Evolutionary conservation across 2,329 filamentous ascomycete genomes (phyloP), one percentile per base, ranked within the genome.

Genomic region (Graphium sp.): DNA sequence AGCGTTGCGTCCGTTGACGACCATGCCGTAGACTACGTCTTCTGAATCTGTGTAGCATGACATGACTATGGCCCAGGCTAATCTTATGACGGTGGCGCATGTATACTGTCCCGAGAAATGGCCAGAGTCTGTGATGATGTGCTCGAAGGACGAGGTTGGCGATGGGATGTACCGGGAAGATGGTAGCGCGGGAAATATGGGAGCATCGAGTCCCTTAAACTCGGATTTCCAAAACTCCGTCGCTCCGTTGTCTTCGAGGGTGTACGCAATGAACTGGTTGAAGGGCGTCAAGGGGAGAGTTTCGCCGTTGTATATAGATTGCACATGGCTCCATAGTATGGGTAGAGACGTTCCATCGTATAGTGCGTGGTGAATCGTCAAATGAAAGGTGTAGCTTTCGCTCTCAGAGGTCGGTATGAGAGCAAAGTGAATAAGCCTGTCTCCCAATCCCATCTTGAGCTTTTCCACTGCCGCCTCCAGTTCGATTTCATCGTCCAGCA

Each of bases 21-120:
- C 71, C 48, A 68, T 62, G 8, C 66, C 68, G 34, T 72, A 71
- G 10, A 71, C 50, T 5, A 72, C 52, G 32, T 73, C 67, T 13
- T 51, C 42, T 17, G 53, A 58, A 8, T 56, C 58, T 22, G 58
- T 58, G 41, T 72, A 70, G 20, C 57, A 50, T 0, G 63, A 60
- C 0, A 63, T 57, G 1, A 70, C 52, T 3, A 71, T 43, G 0
- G 64, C 64, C 66, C 67, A 74, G 1, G 65, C 68, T 14, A 60
- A 63, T n/a, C 66, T 56, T 18, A 74, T 62, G 3, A 68, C 47
- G 0, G 65, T 69, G 0, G 68, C 63, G 3, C 64, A 49, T 0
- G 66, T 72, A 7, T 56, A 54, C 23, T 56, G 60, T 2, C 41
- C 48, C 9, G 26, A 25, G 1, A 45, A 44, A 25, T 45, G 41